Percentiles rank a stretch among this genome's conserved stretches.
Conservation (phyloP, 768 basidiomycete genomes). For the Tylopilus cervinicoccineus region DNA sequence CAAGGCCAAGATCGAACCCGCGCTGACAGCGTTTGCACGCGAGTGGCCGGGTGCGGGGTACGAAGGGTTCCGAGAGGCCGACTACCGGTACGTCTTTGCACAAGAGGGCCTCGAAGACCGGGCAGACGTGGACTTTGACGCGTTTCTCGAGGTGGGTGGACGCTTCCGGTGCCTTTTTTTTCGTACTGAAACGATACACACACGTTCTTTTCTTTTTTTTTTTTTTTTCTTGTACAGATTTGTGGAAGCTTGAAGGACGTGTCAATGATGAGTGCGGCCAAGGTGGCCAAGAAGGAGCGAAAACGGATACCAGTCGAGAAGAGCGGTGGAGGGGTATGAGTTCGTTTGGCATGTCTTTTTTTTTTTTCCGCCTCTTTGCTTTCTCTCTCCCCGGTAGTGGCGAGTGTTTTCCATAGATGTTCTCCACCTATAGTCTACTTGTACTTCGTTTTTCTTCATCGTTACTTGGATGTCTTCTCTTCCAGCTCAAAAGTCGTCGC, state of each 20-base stretch:
- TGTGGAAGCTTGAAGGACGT: conserved; percentile 73
- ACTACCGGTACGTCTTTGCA: conserved; percentile 70
- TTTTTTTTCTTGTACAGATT: too few species aligned
- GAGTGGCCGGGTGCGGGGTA: conserved; percentile 43
- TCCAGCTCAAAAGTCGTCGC: too few species aligned
- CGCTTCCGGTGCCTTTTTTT: too few species aligned
- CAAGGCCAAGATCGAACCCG: conserved; percentile 37
- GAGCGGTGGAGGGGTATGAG: conserved; percentile 30
- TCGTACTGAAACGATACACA: too few species aligned
- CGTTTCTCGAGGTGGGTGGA: conserved; percentile 81
- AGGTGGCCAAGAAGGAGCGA: conserved; percentile 33
- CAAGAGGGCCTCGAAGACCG: conserved; percentile 65
- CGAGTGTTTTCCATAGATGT: not conserved
- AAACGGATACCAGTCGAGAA: conserved; percentile 46
- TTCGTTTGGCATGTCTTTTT: not conserved
- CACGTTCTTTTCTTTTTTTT: too few species aligned
- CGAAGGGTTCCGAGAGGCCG: conserved; percentile 54
- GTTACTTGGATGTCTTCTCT: not conserved
- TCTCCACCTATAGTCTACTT: too few species aligned
- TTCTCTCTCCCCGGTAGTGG: too few species aligned
- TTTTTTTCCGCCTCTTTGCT: not conserved
- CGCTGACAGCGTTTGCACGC: conserved; percentile 41
- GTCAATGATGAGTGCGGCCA: conserved; percentile 40
- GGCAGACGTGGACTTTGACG: conserved; percentile 68
- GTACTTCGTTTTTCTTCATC: not conserved